These are phyloP conservation scores for Neonectria neomacrospora DNA, from an alignment of 2,329 filamentous ascomycete species.

Conservation along the genomic window DNA sequence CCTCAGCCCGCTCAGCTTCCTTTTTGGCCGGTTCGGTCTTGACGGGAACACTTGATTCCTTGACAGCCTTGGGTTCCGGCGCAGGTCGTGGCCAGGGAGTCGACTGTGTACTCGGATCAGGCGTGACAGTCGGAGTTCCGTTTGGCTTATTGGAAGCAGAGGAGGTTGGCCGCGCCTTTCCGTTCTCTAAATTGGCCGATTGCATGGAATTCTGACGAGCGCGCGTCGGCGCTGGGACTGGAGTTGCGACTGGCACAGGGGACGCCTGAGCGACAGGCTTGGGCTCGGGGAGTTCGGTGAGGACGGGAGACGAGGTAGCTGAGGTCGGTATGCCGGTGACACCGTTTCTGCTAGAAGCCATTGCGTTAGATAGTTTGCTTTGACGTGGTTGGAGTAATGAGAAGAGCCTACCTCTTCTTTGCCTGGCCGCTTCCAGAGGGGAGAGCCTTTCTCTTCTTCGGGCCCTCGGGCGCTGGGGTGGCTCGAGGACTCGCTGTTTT, in stretches of 20 bases:
- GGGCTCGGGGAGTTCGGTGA: conserved; percentile 73
- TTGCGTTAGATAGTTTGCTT: conserved; percentile 29
- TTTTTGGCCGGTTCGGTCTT: conserved; percentile 51
- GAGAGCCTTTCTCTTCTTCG: conserved; percentile 77
- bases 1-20: conserved; percentile 47
- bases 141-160: conserved; percentile 72
- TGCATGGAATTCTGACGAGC: conserved; percentile 80
- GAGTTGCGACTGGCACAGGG: conserved; percentile 66
- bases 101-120: conserved; percentile 50
- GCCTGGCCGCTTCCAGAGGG: conserved; percentile 73
- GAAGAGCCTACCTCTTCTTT: conserved; percentile 79
- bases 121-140: conserved; percentile 54
- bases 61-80: conserved; percentile 61
- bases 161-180: conserved; percentile 66
- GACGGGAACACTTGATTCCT: conserved; percentile 55
- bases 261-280: conserved; percentile 64
- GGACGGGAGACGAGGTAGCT: conserved; percentile 79
- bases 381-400: background rate
- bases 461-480: conserved; percentile 74
- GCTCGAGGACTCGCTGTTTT: conserved; percentile 74
- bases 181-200: conserved; percentile 63
- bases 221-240: conserved; percentile 75
- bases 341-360: conserved; percentile 48
- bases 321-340: conserved; percentile 71
- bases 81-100: conserved; percentile 46